These are phyloP conservation scores for Fusarium burgessii DNA, from an alignment of 2,329 filamentous ascomycete genomes.

Conservation along the genomic window DNA sequence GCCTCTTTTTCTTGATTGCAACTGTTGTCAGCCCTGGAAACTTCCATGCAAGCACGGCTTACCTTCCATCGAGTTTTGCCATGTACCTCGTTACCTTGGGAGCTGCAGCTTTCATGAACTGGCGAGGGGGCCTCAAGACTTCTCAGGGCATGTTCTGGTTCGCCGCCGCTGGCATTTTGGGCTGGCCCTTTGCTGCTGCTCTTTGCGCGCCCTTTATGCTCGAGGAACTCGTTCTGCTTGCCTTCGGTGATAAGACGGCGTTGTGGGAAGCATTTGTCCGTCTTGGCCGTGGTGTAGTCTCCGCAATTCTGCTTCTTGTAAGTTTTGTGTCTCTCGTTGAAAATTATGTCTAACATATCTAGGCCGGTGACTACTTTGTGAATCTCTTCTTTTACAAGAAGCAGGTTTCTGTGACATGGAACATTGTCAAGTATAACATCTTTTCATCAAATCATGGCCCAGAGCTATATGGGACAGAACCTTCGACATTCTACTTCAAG, in stretches of 20 bases:
- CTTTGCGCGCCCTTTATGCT: constrained; percentile 83
- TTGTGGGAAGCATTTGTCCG: constrained; percentile 70
- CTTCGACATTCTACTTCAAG: constrained; percentile 95
- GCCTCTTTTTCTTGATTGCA: constrained; percentile 83
- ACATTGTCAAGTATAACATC: constrained; percentile 96
- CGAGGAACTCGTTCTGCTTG: constrained; percentile 76
- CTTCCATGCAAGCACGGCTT: constrained; percentile 90
- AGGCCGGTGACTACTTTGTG: constrained; percentile 76
- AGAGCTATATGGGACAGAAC: constrained; percentile 93
- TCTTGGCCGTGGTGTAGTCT: constrained; percentile 74
- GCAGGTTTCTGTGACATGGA: constrained; percentile 82
- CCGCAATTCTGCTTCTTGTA: constrained; percentile 77
- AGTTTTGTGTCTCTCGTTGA: constrained; percentile 47
- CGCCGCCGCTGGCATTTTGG: constrained; percentile 83
- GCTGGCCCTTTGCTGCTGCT: constrained; percentile 94
- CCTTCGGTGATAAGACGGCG: constrained; percentile 67
- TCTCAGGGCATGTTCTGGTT: constrained; percentile 92
- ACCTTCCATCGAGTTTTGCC: constrained; percentile 92
- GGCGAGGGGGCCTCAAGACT: constrained; percentile 82
- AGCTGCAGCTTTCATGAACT: constrained; percentile 90
- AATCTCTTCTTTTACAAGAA: constrained; percentile 90
- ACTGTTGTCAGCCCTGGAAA: constrained; percentile 87
- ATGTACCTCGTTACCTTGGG: constrained; percentile 95
- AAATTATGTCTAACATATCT: neutral
- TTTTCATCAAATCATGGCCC: constrained; percentile 86